Conservation (phyloP, 305 asterid genomes). For the Nicotiana rustica region DNA sequence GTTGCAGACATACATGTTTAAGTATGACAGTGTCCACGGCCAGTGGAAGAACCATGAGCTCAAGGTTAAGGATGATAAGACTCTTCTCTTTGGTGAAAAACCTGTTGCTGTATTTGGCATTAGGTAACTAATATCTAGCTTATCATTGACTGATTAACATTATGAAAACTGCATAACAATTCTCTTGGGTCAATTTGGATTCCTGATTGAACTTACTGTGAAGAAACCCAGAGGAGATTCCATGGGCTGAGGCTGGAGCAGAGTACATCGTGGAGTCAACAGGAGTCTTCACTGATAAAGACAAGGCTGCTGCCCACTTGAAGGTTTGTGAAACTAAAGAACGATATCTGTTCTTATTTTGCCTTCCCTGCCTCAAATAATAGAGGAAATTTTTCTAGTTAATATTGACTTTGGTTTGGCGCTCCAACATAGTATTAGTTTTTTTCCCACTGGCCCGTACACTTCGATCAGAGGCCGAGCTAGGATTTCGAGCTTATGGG, state of each 20-base stretch:
- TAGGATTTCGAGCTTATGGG: too few species aligned
- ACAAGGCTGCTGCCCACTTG: conserved; percentile 55
- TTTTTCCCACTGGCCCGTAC: neutral
- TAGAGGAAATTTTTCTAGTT: neutral
- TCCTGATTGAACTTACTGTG: neutral
- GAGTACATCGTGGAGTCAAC: conserved; percentile 50
- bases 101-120: conserved; percentile 75
- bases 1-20: conserved; percentile 29
- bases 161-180: conserved; percentile 42
- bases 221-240: conserved; percentile 57
- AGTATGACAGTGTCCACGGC: conserved; percentile 89
- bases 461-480: too few species aligned
- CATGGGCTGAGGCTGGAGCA: conserved; percentile 53
- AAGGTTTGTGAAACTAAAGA: conserved; percentile 41
- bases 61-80: conserved; percentile 73
- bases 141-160: conserved; percentile 46
- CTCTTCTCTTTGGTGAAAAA: conserved; percentile 83
- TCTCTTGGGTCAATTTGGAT: neutral
- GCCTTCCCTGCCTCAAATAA: neutral
- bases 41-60: conserved; percentile 73
- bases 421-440: neutral
- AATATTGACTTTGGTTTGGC: neutral
- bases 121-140: conserved; percentile 48
- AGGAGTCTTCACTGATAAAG: conserved; percentile 51
- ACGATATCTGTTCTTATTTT: neutral